Base-by-base conservation (phyloP, 805 yeast species). In the Huiozyma naganishii region DNA sequence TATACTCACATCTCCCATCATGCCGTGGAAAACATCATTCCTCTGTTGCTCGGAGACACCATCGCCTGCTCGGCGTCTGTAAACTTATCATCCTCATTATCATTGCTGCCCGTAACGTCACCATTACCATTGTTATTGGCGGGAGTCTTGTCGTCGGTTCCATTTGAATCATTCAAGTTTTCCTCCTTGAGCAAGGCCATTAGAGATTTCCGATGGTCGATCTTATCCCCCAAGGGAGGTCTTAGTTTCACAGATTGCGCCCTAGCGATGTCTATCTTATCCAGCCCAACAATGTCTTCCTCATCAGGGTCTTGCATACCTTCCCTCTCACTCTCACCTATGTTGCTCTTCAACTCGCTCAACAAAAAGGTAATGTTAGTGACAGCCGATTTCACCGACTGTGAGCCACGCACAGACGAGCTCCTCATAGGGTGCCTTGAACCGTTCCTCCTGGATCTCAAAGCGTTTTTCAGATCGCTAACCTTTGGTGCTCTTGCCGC, bases 311-410 rank as follows among this genome's bases (percentile, higher is more conserved):
- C 65, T 17, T 47, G 48, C 27, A 62, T 55, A 39, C 48, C 57
- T 23, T 52, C 47, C 11, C 48, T 52, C 17, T 54, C 55, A 29
- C 41, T 47, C 29, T 51, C 53, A 32, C 45, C 47, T 7, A 48
- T 37, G 23, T 39, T 41, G 36, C 52, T 57, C 32, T 57, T 57
- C 13, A 63, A 45, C 45, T 63, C 67, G 39, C 55, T 54, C 10
- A 63, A 48, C 36, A 63, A 51, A 41, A 63, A 63, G 6, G 67
- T 61, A 6, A 63, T 62, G 45, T 63, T 61, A 8, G 66, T 63
- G 4, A 63, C 59, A 41, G 57, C 58, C 3, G 67, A 63, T 42
- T 55, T 62, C 4, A 63, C 62, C 6, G 66, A 62, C 42, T 61
- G 65, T 6, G 66, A 53, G 5, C 64, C 65, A 23, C 52, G 47